Evolutionary conservation across 495 filamentous ascomycete species (phyloP).

Genomic region (Penicillium arizonense): DNA sequence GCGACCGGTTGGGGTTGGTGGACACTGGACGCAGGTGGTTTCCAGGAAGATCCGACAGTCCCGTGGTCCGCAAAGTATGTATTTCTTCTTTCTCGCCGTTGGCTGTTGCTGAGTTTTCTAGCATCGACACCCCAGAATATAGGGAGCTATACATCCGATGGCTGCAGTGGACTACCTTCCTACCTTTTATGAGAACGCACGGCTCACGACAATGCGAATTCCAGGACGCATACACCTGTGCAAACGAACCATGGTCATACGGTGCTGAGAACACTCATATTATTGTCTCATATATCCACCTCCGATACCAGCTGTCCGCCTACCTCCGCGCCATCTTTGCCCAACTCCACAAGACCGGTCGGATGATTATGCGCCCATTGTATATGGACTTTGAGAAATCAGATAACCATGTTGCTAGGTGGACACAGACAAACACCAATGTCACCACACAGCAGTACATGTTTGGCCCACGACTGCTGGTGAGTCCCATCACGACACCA

Average conservation of each 20-base stretch:
- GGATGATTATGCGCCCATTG: constrained; percentile 30
- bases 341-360: constrained; percentile 20
- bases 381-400: constrained; percentile 30
- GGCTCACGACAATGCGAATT: constrained; percentile 20
- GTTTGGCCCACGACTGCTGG: constrained; percentile 28
- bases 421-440: constrained; percentile 20
- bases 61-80: constrained; percentile 15
- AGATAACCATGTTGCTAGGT: constrained; percentile 13
- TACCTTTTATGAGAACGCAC: constrained; percentile 33
- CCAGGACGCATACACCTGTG: constrained; percentile 26
- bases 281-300: constrained; percentile 27
- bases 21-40: constrained; percentile 32
- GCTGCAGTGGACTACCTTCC: constrained; percentile 30
- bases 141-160: constrained; percentile 31
- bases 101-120: neutral
- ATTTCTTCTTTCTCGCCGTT: too few species aligned
- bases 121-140: constrained; percentile 27
- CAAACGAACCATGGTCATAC: constrained; percentile 35
- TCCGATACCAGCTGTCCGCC: constrained; percentile 20
- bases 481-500: constrained; percentile 23
- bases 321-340: constrained; percentile 22
- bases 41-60: constrained; percentile 29
- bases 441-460: constrained; percentile 31
- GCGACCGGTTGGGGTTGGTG: constrained; percentile 32
- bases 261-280: constrained; percentile 23